Base-by-base conservation (phyloP, 805 yeast species). In the Geotrichum ghanense region DNA sequence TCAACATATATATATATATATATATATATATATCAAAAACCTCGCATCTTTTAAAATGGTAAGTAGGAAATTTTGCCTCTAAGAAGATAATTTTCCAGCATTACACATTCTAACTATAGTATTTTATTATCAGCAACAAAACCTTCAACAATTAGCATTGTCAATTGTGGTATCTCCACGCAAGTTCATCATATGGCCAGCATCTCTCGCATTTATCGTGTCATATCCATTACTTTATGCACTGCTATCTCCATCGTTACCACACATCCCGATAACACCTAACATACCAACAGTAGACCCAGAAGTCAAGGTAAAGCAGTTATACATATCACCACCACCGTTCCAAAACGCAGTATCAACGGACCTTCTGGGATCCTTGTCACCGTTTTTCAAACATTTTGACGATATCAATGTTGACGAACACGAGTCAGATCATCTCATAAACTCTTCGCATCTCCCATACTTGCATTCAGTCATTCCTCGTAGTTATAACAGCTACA, bases 191-290 rank as follows among this genome's bases (percentile, higher is more conserved):
- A 62, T 77, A 7, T 63, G 72, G 65, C 79, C 81, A 1, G 63
- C 72, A 2, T 56, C 76, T 2, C 47, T 74, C 2, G 66, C 70
- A 6, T 71, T 76, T 48, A 58, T 72, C 3, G 48, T 76, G 20
- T 65, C 78, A 7, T 76, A 74, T 52, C 78, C 79, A 2, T 57
- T 77, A 0, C 53, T 76, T 10, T 68, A 70, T 52, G 51, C 69
- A 10, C 45, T 67, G 2, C 59, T 58, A 41, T 56, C 43, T 55
- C 62, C n/a, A 53, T 62, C 10, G 55, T 34, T 42, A 42, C 42
- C 54, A 45, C 22, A 40, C 46, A 45, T 46, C 43, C 43, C 47
- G 39, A 26, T 40, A 35, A 44, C 53, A 44, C 43, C 52, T 25
- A 49, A 47, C 12, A 52, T 50, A 20, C 27, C 46, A 34, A 41